Evolutionary conservation across 2,329 filamentous ascomycete species (phyloP).

Genomic region (Beauveria sp.): DNA sequence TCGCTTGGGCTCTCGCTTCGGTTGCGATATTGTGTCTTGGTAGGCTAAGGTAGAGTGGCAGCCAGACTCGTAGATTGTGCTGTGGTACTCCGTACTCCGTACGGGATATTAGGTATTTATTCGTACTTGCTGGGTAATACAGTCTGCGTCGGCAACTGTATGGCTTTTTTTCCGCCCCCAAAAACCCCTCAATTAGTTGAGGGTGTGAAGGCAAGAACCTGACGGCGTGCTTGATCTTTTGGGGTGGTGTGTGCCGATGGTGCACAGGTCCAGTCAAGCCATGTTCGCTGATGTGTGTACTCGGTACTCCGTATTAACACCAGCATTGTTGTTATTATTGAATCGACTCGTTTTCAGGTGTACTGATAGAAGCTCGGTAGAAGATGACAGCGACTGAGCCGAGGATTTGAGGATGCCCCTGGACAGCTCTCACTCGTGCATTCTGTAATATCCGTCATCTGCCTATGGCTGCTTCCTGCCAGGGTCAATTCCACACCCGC

Average conservation of each 20-base stretch:
- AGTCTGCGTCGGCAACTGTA: not conserved
- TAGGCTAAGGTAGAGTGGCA: not conserved
- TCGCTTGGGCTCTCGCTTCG: not conserved
- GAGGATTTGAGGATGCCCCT: not conserved
- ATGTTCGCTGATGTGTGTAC: not conserved
- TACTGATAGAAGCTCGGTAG: not conserved
- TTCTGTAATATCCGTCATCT: not conserved
- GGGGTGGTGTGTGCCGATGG: not conserved
- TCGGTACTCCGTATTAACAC: not conserved
- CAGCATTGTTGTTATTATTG: not conserved
- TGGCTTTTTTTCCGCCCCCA: conserved; percentile 4
- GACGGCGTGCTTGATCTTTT: not conserved
- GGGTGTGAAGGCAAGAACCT: not conserved
- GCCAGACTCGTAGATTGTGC: not conserved
- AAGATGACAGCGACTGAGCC: not conserved
- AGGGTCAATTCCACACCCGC: not conserved
- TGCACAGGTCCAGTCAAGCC: not conserved
- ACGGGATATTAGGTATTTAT: no score
- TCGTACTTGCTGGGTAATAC: no score
- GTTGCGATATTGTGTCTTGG: not conserved
- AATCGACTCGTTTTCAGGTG: not conserved
- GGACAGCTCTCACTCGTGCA: not conserved
- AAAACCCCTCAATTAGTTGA: not conserved
- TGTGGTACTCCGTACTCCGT: not conserved
- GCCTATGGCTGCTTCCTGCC: not conserved